These are phyloP conservation scores for Aspergillus puulaauensis DNA, from an alignment of 2,329 filamentous ascomycete genomes.

Conservation along the genomic window DNA sequence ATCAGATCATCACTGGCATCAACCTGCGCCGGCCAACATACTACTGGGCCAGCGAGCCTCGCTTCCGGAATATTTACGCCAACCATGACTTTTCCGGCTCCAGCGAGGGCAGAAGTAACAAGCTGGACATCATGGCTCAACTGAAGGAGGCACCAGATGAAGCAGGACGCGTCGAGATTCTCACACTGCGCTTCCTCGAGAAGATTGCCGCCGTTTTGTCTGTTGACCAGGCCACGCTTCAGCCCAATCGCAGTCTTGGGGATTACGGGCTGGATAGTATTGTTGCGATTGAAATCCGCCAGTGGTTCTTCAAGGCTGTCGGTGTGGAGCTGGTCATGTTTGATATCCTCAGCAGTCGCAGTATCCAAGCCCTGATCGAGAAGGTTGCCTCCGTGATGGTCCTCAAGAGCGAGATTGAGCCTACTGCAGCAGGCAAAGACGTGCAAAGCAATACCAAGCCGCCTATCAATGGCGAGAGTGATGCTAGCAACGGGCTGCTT, in stretches of 20 bases:
- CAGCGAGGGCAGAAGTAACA: too few relatives aligned
- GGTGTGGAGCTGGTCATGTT: background rate
- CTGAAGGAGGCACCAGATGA: too few relatives aligned
- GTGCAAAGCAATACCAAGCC: background rate
- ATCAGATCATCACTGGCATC: too few relatives aligned
- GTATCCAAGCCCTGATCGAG: background rate
- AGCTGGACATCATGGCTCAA: too few relatives aligned
- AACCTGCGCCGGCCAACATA: too few relatives aligned
- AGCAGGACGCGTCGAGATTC: background rate
- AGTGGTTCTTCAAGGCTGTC: background rate
- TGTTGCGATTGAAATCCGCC: background rate
- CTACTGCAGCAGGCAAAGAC: too few relatives aligned
- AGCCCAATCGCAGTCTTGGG: background rate
- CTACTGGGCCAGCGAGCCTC: too few relatives aligned
- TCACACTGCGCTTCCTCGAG: background rate
- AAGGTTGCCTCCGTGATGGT: background rate
- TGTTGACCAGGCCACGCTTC: background rate
- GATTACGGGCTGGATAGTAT: background rate
- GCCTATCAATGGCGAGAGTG: background rate
- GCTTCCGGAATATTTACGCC: too few relatives aligned
- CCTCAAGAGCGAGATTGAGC: background rate
- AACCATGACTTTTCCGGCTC: too few relatives aligned
- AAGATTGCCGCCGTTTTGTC: background rate
- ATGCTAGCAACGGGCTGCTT: too few relatives aligned
- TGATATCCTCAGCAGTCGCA: background rate